A percentile compares a stretch with the other conserved stretches of the same genome.
Evolutionary conservation across 805 yeast genomes (phyloP).

Genomic region (Brettanomyces nanus): DNA sequence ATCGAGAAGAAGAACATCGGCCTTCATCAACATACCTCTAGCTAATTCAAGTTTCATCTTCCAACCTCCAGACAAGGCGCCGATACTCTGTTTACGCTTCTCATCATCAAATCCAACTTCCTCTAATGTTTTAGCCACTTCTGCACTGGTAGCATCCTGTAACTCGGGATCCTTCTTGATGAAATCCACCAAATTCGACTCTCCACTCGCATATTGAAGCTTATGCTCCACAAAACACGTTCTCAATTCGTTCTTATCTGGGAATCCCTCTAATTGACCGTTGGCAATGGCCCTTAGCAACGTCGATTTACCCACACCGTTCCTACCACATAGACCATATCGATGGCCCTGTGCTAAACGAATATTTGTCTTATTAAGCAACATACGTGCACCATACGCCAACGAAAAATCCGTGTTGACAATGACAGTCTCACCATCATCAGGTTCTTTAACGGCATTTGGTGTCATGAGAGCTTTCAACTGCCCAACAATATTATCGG

Average conservation of each 20-base stretch:
- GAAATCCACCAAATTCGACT: constrained; percentile 78
- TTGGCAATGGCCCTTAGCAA: constrained; percentile 94
- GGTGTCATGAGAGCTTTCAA: constrained; percentile 50
- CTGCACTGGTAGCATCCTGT: constrained; percentile 50
- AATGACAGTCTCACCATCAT: constrained; percentile 79
- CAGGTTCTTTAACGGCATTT: constrained; percentile 46
- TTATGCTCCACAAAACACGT: constrained; percentile 98
- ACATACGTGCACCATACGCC: constrained; percentile 97
- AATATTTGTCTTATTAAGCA: constrained; percentile 83
- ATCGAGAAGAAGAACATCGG: constrained; percentile 87
- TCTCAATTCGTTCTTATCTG: constrained; percentile 73
- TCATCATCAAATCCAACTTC: constrained; percentile 89
- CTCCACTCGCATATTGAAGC: constrained; percentile 90
- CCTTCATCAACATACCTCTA: constrained; percentile 97
- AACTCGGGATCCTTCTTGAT: constrained; percentile 87
- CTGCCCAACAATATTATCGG: constrained; percentile 36
- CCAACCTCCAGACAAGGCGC: constrained; percentile 98
- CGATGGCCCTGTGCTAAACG: constrained; percentile 90
- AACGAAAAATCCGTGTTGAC: constrained; percentile 92
- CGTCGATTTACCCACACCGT: constrained; percentile 98
- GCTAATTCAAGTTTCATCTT: constrained; percentile 97
- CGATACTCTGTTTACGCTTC: constrained; percentile 84
- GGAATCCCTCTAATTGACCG: constrained; percentile 97
- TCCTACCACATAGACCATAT: constrained; percentile 96
- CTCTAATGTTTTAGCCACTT: constrained; percentile 66